These are phyloP conservation scores for Pinus taeda DNA, from an alignment of 75 land plant genomes.

Conservation along the genomic window DNA sequence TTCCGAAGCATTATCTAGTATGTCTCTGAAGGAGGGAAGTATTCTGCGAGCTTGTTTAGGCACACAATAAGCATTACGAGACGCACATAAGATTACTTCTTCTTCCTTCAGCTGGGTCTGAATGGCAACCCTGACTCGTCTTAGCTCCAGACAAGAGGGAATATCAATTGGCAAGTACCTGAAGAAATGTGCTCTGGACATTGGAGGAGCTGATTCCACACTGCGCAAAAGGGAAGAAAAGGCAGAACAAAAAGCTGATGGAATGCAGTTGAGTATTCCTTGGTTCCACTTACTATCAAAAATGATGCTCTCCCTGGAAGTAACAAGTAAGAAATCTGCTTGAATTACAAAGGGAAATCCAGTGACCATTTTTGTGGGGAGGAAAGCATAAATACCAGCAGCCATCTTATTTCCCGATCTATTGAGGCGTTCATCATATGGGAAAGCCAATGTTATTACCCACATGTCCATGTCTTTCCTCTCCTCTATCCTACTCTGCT, in stretches of 20 bases:
- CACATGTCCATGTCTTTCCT: slow-evolving; percentile 38
- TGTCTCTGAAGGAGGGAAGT: slow-evolving; percentile 35
- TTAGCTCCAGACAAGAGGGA: slow-evolving; percentile 19
- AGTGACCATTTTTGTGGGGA: slow-evolving; percentile 54
- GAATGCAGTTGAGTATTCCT: slow-evolving; percentile 58
- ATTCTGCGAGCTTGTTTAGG: slow-evolving; percentile 40
- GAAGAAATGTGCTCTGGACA: slow-evolving; percentile 14
- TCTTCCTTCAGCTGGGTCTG: slow-evolving; percentile 19
- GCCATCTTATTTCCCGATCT: neutral
- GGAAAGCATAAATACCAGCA: slow-evolving; percentile 48
- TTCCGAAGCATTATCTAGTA: slow-evolving; percentile 29
- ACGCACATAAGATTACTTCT: slow-evolving; percentile 36
- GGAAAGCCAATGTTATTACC: slow-evolving; percentile 57
- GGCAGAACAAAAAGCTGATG: slow-evolving; percentile 51
- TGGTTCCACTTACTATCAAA: slow-evolving; percentile 55
- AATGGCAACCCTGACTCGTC: slow-evolving; percentile 31
- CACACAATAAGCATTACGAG: slow-evolving; percentile 31
- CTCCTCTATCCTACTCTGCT: slow-evolving; percentile 24
- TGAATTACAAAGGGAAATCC: slow-evolving; percentile 60
- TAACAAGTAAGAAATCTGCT: slow-evolving; percentile 54
- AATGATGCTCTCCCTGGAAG: slow-evolving; percentile 52
- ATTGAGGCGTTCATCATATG: slow-evolving; percentile 20
- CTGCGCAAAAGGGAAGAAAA: slow-evolving; percentile 29
- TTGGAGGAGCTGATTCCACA: slow-evolving; percentile 15
- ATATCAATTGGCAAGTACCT: slow-evolving; percentile 29